Conservation (phyloP, 2,329 filamentous ascomycete genomes). For the Ophiostoma tasmaniense region DNA sequence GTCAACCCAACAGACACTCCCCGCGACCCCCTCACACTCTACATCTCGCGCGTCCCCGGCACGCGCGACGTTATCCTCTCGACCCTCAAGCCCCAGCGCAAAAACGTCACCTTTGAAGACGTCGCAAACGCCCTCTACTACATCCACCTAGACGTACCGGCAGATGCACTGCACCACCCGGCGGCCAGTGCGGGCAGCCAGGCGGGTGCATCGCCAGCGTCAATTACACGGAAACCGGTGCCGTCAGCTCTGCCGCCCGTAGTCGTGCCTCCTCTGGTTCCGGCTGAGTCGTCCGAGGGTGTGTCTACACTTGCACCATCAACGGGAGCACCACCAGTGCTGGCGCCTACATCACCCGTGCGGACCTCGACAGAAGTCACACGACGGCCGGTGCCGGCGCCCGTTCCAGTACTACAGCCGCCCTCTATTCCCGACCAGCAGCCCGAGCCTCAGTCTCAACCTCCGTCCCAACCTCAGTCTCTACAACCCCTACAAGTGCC, state of each 20-base stretch:
- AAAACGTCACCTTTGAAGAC: conserved; percentile 81
- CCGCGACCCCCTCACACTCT: conserved; percentile 68
- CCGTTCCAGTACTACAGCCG: background rate
- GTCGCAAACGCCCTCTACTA: conserved; percentile 86
- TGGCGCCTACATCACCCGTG: background rate
- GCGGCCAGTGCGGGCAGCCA: conserved; percentile 24
- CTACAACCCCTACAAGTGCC: background rate
- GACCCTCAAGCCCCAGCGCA: conserved; percentile 77
- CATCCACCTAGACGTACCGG: conserved; percentile 64
- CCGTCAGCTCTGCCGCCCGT: conserved; percentile 18
- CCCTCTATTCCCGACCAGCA: background rate
- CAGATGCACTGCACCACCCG: conserved; percentile 37
- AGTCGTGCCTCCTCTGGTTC: background rate
- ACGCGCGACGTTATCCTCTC: conserved; percentile 90
- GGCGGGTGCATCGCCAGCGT: conserved; percentile 15
- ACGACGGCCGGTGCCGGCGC: background rate
- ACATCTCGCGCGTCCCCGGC: conserved; percentile 88
- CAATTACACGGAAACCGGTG: conserved; percentile 44
- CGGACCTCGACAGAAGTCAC: background rate
- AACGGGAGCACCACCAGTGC: background rate
- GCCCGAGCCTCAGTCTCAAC: background rate
- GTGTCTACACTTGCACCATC: background rate
- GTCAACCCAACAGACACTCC: conserved; percentile 62
- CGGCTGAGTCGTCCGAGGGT: background rate
- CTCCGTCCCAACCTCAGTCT: background rate